phyloP scores from a whole-genome alignment of 1,284 basidiomycete genomes.

The Heterobasidion irregulare region DNA sequence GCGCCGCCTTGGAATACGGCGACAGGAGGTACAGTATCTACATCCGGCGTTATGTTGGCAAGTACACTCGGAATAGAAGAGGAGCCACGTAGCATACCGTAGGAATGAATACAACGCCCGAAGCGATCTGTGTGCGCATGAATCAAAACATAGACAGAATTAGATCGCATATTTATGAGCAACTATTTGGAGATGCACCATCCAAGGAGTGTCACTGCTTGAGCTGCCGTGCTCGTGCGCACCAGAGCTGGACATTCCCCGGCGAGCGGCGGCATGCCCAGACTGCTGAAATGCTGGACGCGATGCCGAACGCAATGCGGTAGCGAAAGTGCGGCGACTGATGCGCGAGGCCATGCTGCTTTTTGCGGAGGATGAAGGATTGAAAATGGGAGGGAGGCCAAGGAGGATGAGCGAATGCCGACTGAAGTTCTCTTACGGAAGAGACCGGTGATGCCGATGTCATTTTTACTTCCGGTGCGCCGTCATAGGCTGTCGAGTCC shows the following conservation, averaged over 20 bases:
- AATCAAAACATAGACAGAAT: background rate
- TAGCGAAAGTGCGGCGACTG: slow-evolving; percentile 2
- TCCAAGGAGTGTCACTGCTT: slow-evolving; percentile 8
- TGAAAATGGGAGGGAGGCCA: background rate
- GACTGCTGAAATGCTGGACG: background rate
- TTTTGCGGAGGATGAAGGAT: background rate
- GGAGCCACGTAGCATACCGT: slow-evolving; percentile 1
- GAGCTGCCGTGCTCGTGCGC: slow-evolving; percentile 3
- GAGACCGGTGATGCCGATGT: background rate
- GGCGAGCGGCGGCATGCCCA: background rate
- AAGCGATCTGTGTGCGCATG: slow-evolving; percentile 5
- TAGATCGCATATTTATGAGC: no score
- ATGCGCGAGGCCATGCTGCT: slow-evolving; percentile 2
- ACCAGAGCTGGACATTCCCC: slow-evolving; percentile 4
- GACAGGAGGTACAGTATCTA: slow-evolving; percentile 11
- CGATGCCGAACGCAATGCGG: slow-evolving; percentile 3
- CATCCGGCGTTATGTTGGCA: background rate
- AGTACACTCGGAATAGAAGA: background rate
- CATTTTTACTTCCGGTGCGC: no score
- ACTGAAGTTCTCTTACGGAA: background rate
- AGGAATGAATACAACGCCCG: slow-evolving; percentile 9
- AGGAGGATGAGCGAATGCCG: background rate
- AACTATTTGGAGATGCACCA: slow-evolving; percentile 1
- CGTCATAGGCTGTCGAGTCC: no score
- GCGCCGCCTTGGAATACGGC: slow-evolving; percentile 6